These are phyloP conservation scores for Bipolaris gigantea DNA, from an alignment of 2,329 filamentous ascomycete species.

Conservation along the genomic window DNA sequence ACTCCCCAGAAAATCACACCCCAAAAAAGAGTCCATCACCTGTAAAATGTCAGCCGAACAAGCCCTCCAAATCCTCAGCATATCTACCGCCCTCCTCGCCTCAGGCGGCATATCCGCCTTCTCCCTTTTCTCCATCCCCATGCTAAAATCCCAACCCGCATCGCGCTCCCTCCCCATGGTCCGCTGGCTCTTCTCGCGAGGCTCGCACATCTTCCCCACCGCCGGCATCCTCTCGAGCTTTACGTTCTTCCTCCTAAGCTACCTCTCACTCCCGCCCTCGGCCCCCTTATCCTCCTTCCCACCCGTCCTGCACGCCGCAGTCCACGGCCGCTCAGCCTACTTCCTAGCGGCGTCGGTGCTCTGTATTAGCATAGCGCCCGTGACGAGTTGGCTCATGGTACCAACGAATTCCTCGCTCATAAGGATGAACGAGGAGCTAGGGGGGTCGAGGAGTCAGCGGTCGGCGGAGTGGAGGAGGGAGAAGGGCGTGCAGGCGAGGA, in stretches of 20 bases:
- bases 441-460: constrained; percentile 16
- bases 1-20: background rate
- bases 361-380: constrained; percentile 25
- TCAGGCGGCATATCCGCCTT: constrained; percentile 41
- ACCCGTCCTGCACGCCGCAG: background rate
- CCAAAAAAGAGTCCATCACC: background rate
- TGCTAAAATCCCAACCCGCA: constrained; percentile 41
- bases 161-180: constrained; percentile 42
- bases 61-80: constrained; percentile 31
- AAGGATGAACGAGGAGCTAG: constrained; percentile 25
- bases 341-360: constrained; percentile 23
- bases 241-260: constrained; percentile 36
- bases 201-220: constrained; percentile 42
- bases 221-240: constrained; percentile 30
- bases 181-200: constrained; percentile 45
- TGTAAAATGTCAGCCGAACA: constrained; percentile 14
- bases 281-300: background rate
- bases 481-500: constrained; percentile 5
- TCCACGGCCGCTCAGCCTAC: constrained; percentile 8
- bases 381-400: constrained; percentile 11
- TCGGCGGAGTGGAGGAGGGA: constrained; percentile 6
- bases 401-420: constrained; percentile 24
- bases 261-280: constrained; percentile 10
- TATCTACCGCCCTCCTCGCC: constrained; percentile 38
- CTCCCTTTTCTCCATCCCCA: constrained; percentile 39